A percentile compares a stretch with the other conserved stretches of the same genome.
Conservation (phyloP, 305 asterid species). For the Fraxinus latifolia region DNA sequence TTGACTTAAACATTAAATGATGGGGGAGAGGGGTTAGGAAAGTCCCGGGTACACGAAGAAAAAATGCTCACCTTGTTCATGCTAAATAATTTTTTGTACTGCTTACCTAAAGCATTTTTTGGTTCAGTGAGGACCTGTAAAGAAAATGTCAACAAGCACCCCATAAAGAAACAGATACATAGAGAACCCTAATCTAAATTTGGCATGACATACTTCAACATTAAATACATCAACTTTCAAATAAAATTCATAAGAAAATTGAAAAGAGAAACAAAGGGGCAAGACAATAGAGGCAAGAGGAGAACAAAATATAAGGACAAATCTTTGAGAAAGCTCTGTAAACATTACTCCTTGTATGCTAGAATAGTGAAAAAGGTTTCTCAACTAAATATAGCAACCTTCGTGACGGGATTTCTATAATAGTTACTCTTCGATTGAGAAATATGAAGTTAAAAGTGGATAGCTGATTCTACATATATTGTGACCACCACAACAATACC, state of each 20-base stretch:
- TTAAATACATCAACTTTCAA: not conserved
- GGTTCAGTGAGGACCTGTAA: slow-evolving; percentile 82
- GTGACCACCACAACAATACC: not conserved
- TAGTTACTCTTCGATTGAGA: not conserved
- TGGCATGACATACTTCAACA: slow-evolving; percentile 3
- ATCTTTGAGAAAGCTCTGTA: not conserved
- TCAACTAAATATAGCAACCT: not conserved
- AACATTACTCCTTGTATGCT: not conserved
- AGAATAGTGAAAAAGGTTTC: not conserved
- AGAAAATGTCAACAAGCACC: slow-evolving; percentile 3
- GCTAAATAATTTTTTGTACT: slow-evolving; percentile 76
- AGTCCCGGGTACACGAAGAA: not conserved
- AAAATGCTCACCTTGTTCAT: slow-evolving; percentile 69
- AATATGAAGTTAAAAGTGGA: not conserved
- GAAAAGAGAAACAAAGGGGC: not conserved
- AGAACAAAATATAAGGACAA: not conserved
- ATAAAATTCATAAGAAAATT: not conserved
- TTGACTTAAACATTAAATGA: slow-evolving; percentile 12
- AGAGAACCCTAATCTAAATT: not conserved
- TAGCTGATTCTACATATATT: not conserved
- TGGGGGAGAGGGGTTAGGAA: slow-evolving; percentile 1
- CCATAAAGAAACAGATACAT: slow-evolving; percentile 6
- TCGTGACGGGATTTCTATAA: not conserved
- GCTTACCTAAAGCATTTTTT: slow-evolving; percentile 89
- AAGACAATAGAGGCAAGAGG: not conserved